Evolutionary conservation across 2,329 filamentous ascomycete genomes (phyloP).

Genomic region (Aspergillus sp.): DNA sequence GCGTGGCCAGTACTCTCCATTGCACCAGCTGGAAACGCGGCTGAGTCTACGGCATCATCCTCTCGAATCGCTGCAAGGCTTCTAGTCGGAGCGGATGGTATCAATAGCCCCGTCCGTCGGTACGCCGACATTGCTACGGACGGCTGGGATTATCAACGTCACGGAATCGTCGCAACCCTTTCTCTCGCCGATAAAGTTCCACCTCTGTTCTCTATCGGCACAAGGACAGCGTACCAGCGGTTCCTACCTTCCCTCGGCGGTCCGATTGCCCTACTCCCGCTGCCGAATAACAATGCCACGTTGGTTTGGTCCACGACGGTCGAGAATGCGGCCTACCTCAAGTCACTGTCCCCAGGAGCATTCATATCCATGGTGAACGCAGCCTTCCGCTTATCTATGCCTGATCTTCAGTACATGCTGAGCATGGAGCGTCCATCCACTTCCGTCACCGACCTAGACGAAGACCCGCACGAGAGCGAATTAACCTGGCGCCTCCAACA

Average conservation of each 20-base stretch:
- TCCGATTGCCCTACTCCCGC: constrained; percentile 84
- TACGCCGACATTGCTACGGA: constrained; percentile 83
- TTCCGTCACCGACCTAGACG: constrained; percentile 13
- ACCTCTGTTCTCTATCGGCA: constrained; percentile 34
- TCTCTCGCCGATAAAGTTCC: constrained; percentile 57
- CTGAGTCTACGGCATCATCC: constrained; percentile 29
- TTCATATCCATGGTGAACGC: constrained; percentile 90
- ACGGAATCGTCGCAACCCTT: constrained; percentile 89
- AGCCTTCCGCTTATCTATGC: constrained; percentile 76
- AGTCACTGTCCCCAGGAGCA: constrained; percentile 68
- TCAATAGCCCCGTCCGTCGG: constrained; percentile 86
- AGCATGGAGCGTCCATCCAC: constrained; percentile 49
- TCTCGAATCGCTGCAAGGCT: constrained; percentile 72
- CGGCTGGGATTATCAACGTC: constrained; percentile 90
- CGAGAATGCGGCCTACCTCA: constrained; percentile 73
- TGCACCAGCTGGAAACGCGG: constrained; percentile 48
- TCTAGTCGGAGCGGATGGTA: constrained; percentile 88
- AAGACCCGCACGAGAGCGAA: constrained; percentile 65
- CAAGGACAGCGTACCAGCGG: constrained; percentile 85
- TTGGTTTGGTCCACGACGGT: constrained; percentile 95
- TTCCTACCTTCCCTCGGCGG: constrained; percentile 80
- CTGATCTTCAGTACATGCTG: constrained; percentile 83
- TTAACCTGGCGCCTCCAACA: constrained; percentile 79
- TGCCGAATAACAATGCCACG: constrained; percentile 79
- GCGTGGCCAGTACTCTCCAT: constrained; percentile 85